Evolutionary conservation across 2,329 filamentous ascomycete species (phyloP), one percentile per base, ranked within the genome.

Genomic region (Parastagonospora avenae): DNA sequence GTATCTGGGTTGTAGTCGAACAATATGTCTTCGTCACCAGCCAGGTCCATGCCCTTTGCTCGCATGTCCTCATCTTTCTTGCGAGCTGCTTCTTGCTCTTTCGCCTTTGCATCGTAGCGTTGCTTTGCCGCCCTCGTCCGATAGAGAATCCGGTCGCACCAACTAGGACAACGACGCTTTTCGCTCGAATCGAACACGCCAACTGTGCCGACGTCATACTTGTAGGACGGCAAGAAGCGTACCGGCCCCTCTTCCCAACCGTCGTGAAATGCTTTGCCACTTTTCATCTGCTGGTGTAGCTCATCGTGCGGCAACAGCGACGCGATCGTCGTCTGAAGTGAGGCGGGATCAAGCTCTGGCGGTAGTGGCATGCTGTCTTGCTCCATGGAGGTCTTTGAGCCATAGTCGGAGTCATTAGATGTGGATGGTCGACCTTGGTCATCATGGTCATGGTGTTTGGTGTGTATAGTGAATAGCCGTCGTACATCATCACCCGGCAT

Each of bases 61-160:
- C 88, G 89, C 90, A 97, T 92, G 59, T 96, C 90, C 53, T 91
- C 87, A 59, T 97, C 92, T 55, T 83, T 88, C 62, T 84, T 87
- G 58, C 82, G 85, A 0, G 88, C 82, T 16, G 86, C 82, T 48
- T 85, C 83, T 52, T 87, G 84, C 47, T 93, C 87, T 48, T 79
- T 79, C 1, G 82, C 69, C 48, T 82, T 86, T 31, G 77, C 77
- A 43, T 92, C 85, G 60, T 91, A 88, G 2, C 80, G 80, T 24
- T 87, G 75, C 56, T 83, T 87, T 64, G 94, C 87, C 40, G 80
- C 83, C 35, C 88, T 84, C 2, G 91, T 94, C 7, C 93, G 83
- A 71, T 87, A 99, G 1, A 99, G 75, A 39, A 99, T 92, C 12
- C 94, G 88, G 75, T 99, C 94, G 71, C 94, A 99, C 93, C 94